phyloP scores from a whole-genome alignment of 345 rosid genomes.

The Rhodamnia argentea region DNA sequence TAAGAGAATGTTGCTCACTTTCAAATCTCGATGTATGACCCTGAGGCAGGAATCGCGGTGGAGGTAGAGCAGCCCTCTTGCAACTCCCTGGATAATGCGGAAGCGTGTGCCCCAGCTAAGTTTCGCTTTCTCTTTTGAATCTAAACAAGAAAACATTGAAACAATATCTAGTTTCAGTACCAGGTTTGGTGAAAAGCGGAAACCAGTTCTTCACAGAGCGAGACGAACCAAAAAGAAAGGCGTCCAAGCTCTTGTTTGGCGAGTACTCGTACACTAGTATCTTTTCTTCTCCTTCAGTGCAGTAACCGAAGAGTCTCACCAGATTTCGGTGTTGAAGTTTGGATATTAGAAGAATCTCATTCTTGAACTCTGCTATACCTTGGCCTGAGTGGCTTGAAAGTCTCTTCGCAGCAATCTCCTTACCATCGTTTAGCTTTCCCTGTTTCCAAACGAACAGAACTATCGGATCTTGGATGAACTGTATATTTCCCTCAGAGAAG shows the following conservation, averaged over 20 bases:
- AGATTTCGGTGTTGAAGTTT: constrained; percentile 58
- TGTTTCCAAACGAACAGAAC: not conserved
- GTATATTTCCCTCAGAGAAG: not conserved
- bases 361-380: constrained; percentile 47
- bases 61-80: constrained; percentile 24
- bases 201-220: not conserved
- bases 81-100: constrained; percentile 16
- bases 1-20: constrained; percentile 16
- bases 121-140: not conserved
- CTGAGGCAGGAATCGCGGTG: constrained; percentile 18
- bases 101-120: constrained; percentile 21
- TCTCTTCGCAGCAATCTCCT: constrained; percentile 54
- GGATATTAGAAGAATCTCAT: constrained; percentile 45
- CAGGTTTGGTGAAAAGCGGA: not conserved
- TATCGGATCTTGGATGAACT: constrained; percentile 1
- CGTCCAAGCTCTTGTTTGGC: constrained; percentile 20
- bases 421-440: constrained; percentile 37
- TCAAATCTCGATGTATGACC: constrained; percentile 26
- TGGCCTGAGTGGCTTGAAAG: constrained; percentile 45
- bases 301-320: constrained; percentile 48
- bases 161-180: not conserved
- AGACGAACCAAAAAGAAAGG: constrained; percentile 13
- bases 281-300: constrained; percentile 44
- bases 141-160: not conserved
- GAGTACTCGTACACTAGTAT: constrained; percentile 43